Conservation (phyloP, 78 protist genomes). For the slime mould (Dictyostelium discoideum) region DNA sequence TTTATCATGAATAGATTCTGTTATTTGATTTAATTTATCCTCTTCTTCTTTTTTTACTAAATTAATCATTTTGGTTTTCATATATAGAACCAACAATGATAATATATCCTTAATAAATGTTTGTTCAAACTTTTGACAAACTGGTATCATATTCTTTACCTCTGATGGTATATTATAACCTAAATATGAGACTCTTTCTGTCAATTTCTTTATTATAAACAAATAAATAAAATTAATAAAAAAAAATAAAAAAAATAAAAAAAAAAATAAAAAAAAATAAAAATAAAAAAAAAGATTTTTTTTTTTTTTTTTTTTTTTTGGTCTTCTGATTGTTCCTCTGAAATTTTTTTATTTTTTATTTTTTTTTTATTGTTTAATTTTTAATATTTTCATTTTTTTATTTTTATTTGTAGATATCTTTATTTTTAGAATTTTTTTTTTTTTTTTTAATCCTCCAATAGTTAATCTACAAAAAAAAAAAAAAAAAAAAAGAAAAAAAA, state of each 20-base stretch:
- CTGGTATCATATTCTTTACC: constrained; percentile 43
- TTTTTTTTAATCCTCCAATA: too few species aligned
- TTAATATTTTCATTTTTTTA: too few species aligned
- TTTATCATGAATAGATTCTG: constrained; percentile 34
- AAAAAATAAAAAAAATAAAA: not conserved
- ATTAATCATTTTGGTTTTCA: constrained; percentile 48
- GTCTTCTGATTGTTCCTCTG: too few species aligned
- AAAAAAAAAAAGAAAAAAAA: too few species aligned
- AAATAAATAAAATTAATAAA: not conserved
- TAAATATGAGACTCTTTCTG: constrained; percentile 48
- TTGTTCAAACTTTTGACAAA: constrained; percentile 29
- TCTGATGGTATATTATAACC: constrained; percentile 67
- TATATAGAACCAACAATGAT: constrained; percentile 32
- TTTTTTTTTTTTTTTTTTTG: not conserved
- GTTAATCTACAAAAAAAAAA: too few species aligned
- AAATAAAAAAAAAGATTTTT: too few species aligned
- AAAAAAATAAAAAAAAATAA: not conserved
- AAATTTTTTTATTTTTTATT: not conserved
- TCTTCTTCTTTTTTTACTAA: constrained; percentile 19
- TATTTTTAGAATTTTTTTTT: too few species aligned
- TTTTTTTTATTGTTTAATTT: not conserved
- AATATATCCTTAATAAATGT: constrained; percentile 29
- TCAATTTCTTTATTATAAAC: not conserved
- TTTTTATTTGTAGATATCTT: too few species aligned
- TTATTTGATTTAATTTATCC: constrained; percentile 4